A percentile compares a stretch with the other conserved stretches of the same genome.
phyloP scores from a whole-genome alignment of 2,329 filamentous ascomycete species.

The Scolecobasidium constrictum region DNA sequence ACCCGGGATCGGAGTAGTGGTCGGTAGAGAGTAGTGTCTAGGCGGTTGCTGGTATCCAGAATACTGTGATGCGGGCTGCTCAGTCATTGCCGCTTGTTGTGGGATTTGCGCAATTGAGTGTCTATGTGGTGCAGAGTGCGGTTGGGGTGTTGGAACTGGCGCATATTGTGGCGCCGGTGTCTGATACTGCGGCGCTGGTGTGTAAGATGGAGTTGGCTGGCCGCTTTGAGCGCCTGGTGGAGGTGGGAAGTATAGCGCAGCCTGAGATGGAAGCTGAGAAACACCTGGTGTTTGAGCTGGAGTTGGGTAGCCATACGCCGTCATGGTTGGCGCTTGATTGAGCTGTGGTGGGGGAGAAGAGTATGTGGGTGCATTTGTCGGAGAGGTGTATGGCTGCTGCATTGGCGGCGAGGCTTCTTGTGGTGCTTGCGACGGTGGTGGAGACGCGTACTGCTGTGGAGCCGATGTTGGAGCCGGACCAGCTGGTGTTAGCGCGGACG shows the following conservation, averaged over 20 bases:
- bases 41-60: neutral
- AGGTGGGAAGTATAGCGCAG: neutral
- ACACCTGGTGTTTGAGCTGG: neutral
- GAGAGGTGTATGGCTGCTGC: neutral
- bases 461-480: neutral
- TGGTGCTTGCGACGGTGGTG: neutral
- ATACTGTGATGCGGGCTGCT: neutral
- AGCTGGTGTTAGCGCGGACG: neutral
- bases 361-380: neutral
- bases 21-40: neutral
- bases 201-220: neutral
- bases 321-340: neutral
- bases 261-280: neutral
- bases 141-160: neutral
- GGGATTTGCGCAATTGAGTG: neutral
- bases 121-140: neutral
- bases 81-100: neutral
- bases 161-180: neutral
- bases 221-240: neutral
- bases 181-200: neutral
- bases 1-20: neutral
- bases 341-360: neutral
- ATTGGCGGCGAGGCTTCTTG: neutral
- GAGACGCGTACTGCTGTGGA: neutral
- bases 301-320: conserved; percentile 1